phyloP scores from a whole-genome alignment of 2,329 filamentous ascomycete genomes.

The Cercospora berteroae region DNA sequence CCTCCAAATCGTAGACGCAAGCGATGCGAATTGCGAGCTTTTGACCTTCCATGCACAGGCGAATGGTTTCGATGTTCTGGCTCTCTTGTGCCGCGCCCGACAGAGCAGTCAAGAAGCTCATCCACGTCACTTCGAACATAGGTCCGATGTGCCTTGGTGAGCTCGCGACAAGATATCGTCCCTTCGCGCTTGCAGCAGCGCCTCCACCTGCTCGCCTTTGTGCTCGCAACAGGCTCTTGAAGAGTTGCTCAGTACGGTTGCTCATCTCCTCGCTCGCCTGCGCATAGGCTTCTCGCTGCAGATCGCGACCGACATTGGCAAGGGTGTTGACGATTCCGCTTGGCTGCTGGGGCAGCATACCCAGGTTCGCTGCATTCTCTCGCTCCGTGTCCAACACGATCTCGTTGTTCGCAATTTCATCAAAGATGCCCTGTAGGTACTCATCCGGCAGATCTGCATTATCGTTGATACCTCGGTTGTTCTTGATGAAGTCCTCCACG shows the following conservation, averaged over 20 bases:
- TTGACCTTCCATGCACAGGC: conserved; percentile 90
- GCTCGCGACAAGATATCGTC: conserved; percentile 83
- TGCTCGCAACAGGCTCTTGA: conserved; percentile 87
- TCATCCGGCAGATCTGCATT: conserved; percentile 89
- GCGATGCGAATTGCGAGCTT: conserved; percentile 90
- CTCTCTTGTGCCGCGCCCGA: conserved; percentile 92
- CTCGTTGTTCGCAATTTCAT: conserved; percentile 87
- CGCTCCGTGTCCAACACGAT: conserved; percentile 93
- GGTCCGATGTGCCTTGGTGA: conserved; percentile 93
- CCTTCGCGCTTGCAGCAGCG: conserved; percentile 48
- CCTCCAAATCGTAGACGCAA: conserved; percentile 88
- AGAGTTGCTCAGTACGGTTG: conserved; percentile 76
- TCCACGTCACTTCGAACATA: conserved; percentile 99
- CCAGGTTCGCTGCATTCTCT: conserved; percentile 79
- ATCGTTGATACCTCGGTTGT: conserved; percentile 97
- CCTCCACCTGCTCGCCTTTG: conserved; percentile 71
- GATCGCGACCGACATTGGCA: conserved; percentile 84
- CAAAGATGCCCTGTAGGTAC: conserved; percentile 83
- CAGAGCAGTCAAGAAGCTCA: conserved; percentile 94
- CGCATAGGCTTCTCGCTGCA: conserved; percentile 88
- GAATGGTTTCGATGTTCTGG: conserved; percentile 88
- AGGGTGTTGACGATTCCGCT: conserved; percentile 59
- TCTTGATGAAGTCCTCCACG: conserved; percentile 97
- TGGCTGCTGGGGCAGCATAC: conserved; percentile 56
- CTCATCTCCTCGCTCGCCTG: conserved; percentile 95